These are phyloP conservation scores for Diaporthe sp. DNA, from an alignment of 2,329 filamentous ascomycete species.

Conservation along the genomic window DNA sequence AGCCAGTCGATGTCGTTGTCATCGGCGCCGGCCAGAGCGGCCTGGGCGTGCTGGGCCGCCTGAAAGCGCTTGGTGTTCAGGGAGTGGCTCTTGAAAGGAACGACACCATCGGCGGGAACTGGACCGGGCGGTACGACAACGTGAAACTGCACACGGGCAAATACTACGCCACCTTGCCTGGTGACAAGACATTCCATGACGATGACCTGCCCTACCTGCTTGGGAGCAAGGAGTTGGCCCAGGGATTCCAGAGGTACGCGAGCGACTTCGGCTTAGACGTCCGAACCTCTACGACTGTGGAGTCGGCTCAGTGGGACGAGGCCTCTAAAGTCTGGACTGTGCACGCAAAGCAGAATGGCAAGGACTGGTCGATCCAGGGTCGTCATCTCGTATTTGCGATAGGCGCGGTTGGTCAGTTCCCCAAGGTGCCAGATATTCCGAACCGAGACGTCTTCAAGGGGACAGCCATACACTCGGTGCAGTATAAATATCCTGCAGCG, in stretches of 20 bases:
- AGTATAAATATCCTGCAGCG: background rate
- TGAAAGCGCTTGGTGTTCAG: conserved; percentile 11
- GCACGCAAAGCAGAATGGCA: background rate
- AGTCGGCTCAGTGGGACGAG: conserved; percentile 2
- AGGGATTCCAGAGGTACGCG: conserved; percentile 1
- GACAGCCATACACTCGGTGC: conserved; percentile 3
- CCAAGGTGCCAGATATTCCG: background rate
- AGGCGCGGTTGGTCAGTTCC: background rate
- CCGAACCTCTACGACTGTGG: background rate
- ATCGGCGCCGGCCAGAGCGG: conserved; percentile 14
- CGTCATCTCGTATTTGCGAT: conserved; percentile 1
- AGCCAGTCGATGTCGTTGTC: background rate
- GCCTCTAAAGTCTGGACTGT: conserved; percentile 10
- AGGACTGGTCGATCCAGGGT: conserved; percentile 1
- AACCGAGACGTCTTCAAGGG: background rate
- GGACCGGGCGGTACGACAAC: conserved; percentile 15
- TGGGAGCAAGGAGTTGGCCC: conserved; percentile 4
- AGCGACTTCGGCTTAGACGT: background rate
- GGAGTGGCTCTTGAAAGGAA: conserved; percentile 2
- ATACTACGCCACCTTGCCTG: conserved; percentile 9
- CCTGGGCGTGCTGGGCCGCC: background rate
- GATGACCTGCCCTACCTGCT: background rate
- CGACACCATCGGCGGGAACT: conserved; percentile 11
- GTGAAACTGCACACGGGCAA: conserved; percentile 14
- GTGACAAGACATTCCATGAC: conserved; percentile 9